Percentiles rank a stretch among this genome's conserved stretches.
phyloP scores from a whole-genome alignment of 2,329 filamentous ascomycete genomes.

The Exophiala sideris region DNA sequence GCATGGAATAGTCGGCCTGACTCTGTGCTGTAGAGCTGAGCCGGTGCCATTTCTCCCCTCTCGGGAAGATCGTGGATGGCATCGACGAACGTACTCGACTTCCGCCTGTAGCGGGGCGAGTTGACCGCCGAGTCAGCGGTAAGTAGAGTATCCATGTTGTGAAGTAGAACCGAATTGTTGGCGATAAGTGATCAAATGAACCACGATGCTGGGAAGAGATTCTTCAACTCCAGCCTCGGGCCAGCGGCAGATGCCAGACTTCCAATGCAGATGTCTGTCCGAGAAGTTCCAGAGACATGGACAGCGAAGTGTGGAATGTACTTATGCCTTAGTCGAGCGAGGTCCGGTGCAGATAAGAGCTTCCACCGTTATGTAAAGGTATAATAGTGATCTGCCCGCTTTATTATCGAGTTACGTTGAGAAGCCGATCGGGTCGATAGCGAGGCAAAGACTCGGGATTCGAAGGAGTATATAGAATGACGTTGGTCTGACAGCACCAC shows the following conservation, averaged over 20 bases:
- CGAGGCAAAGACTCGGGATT: too few species aligned
- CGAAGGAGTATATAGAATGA: too few species aligned
- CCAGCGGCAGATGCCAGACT: background rate
- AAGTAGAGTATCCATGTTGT: constrained; percentile 48
- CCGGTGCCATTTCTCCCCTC: constrained; percentile 80
- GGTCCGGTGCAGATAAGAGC: too few species aligned
- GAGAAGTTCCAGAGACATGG: too few species aligned
- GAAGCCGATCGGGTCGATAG: too few species aligned
- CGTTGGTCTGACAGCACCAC: background rate
- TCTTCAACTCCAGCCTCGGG: background rate
- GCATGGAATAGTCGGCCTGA: constrained; percentile 96
- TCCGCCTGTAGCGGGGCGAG: constrained; percentile 82
- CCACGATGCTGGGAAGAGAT: too few species aligned
- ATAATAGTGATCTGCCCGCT: too few species aligned
- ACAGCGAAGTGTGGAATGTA: too few species aligned
- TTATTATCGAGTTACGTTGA: too few species aligned
- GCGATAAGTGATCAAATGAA: background rate
- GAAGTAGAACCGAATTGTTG: background rate
- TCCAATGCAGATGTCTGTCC: too few species aligned
- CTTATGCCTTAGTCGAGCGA: too few species aligned
- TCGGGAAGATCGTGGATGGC: constrained; percentile 91
- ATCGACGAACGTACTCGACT: constrained; percentile 95
- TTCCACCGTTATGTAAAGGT: too few species aligned
- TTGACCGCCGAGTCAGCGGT: constrained; percentile 91
- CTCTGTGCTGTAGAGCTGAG: constrained; percentile 97